Conservation (phyloP, 257 asterid species). For the Solanum bulbocastanum region DNA sequence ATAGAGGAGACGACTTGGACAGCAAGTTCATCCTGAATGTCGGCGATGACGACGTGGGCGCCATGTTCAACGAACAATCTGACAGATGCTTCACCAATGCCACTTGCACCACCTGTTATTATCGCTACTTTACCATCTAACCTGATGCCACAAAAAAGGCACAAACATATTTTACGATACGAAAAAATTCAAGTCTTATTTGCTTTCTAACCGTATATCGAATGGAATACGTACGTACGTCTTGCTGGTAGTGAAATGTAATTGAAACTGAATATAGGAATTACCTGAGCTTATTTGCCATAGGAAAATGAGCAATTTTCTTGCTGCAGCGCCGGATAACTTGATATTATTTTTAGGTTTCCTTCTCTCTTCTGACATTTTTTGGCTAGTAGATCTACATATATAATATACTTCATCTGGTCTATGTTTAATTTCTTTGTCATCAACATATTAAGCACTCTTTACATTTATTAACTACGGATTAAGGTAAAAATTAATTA, state of each 20-base stretch:
- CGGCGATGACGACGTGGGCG: background rate
- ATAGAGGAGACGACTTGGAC: background rate
- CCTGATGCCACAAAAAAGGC: background rate
- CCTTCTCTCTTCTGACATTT: background rate
- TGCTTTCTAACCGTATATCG: too few relatives aligned
- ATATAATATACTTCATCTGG: background rate
- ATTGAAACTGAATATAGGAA: background rate
- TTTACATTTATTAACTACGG: too few relatives aligned
- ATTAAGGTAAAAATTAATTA: background rate
- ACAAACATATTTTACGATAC: too few relatives aligned
- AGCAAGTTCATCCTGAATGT: background rate
- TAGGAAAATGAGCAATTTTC: background rate
- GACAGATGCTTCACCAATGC: constrained; percentile 1
- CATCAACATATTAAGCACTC: background rate
- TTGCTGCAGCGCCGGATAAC: background rate
- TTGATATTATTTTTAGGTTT: background rate
- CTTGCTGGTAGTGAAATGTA: background rate
- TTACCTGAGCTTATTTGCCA: constrained; percentile 1
- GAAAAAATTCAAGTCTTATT: too few relatives aligned
- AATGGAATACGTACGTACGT: background rate
- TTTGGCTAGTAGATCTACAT: background rate
- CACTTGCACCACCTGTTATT: constrained; percentile 1
- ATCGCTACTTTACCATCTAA: background rate
- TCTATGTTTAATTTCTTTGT: background rate
- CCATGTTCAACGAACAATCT: background rate